Base-by-base conservation (phyloP, 495 filamentous ascomycete genomes). In the Lophiotrema nucula region DNA sequence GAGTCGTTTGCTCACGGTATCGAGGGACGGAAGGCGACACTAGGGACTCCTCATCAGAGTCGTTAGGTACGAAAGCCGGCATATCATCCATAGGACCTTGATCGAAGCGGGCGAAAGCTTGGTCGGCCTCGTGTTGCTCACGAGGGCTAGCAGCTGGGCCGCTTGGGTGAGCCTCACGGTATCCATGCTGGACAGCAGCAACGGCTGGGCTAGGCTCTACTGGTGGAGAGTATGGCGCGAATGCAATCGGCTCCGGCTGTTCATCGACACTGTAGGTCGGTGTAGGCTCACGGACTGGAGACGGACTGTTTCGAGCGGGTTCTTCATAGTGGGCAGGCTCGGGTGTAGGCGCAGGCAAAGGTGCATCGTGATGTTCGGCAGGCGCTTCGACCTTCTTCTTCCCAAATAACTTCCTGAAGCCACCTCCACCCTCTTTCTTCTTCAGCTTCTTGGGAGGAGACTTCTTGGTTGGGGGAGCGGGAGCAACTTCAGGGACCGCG, bases 41-140 rank as follows among this genome's bases (percentile, higher is more conserved):
- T 22, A 55, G 12, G 23, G 18, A 31, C 5, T 55, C 55, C 11
- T 57, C 52, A 16, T 73, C 77, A n/a, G 80, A 79, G 33, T 86
- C 85, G 5, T 84, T 80, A 0, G 90, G 89, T 21, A 87, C 74
- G 67, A 92, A 96, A 2, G 90, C 89, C 22, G 93, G 93, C 66
- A 90, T 84, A 33, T 98, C 92, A 22, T 80, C 66, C 33, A 97
- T 76, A 3, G 93, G 93, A 12, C 93, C 93, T 74, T 97, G 92
- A 68, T 92, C 85, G 68, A 97, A 97, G 49, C 82, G 83, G 21
- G 86, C 82, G 73, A 95, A 95, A 43, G 86, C 86, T 5, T 84
- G 80, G 25, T 83, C 81, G 15, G 87, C 83, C 39, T 84, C 79
- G 11, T 75, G 75, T 35, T 83, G 81, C 64, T 92, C 89, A 23